phyloP scores from a whole-genome alignment of 345 rosid species.

The Salix caprea region DNA sequence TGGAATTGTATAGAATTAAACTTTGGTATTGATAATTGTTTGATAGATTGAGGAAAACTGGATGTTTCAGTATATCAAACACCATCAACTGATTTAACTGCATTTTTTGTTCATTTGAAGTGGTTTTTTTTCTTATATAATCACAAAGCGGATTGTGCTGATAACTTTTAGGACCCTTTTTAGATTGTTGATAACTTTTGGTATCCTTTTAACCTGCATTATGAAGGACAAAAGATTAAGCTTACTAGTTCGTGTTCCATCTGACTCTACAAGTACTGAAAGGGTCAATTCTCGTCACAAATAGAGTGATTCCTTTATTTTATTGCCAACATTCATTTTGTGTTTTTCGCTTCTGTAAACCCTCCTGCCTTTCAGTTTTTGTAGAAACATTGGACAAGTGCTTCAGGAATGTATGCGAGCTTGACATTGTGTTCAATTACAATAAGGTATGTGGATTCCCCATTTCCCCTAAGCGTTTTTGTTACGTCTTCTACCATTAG shows the following conservation, averaged over 20 bases:
- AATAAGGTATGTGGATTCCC: conserved; percentile 55
- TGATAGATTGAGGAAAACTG: neutral
- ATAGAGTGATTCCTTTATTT: neutral
- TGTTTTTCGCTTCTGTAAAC: conserved; percentile 14
- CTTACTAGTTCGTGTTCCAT: neutral
- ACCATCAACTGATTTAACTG: neutral
- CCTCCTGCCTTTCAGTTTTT: conserved; percentile 57
- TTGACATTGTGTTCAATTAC: conserved; percentile 78
- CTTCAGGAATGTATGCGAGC: conserved; percentile 95
- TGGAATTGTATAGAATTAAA: neutral
- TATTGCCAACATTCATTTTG: neutral
- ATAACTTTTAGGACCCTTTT: no score
- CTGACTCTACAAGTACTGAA: neutral
- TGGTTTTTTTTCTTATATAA: neutral
- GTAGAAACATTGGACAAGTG: conserved; percentile 97
- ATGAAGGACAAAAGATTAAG: neutral
- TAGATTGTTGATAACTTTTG: neutral
- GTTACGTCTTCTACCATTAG: no score
- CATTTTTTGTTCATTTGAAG: neutral
- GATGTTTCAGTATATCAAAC: neutral
- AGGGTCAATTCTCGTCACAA: neutral
- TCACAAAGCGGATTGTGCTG: neutral
- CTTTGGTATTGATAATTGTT: no score
- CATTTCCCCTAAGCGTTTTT: neutral
- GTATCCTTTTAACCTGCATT: neutral